Evolutionary conservation across 2,329 filamentous ascomycete species (phyloP).

Genomic region (Orbilia quercus): DNA sequence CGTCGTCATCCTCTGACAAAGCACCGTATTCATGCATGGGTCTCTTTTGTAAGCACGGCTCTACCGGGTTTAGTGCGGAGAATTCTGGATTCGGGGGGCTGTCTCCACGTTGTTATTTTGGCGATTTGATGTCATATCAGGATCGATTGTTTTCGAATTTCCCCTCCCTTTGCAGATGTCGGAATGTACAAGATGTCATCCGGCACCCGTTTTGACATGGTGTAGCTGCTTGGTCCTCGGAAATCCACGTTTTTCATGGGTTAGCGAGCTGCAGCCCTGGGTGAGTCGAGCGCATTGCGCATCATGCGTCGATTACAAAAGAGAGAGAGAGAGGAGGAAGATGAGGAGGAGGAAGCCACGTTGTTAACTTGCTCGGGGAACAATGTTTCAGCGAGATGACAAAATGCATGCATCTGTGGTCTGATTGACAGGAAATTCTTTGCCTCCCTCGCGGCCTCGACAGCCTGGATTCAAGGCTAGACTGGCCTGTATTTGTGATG

Average conservation of each 20-base stretch:
- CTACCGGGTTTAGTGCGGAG: slow-evolving; percentile 38
- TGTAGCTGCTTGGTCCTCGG: slow-evolving; percentile 34
- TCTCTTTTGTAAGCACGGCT: slow-evolving; percentile 41
- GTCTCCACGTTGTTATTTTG: too few species aligned
- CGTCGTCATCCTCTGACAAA: slow-evolving; percentile 47
- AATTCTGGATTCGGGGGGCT: slow-evolving; percentile 1
- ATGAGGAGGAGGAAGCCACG: slow-evolving; percentile 1
- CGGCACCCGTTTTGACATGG: slow-evolving; percentile 12
- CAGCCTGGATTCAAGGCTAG: too few species aligned
- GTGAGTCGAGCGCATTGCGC: slow-evolving; percentile 28
- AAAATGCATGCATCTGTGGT: slow-evolving; percentile 25
- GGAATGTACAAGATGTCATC: neutral
- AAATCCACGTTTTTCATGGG: slow-evolving; percentile 27
- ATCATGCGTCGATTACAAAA: slow-evolving; percentile 11
- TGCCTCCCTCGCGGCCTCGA: too few species aligned
- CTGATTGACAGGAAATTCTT: slow-evolving; percentile 1
- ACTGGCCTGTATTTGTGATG: too few species aligned
- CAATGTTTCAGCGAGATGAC: slow-evolving; percentile 20
- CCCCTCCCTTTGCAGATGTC: slow-evolving; percentile 2
- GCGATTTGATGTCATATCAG: slow-evolving; percentile 44
- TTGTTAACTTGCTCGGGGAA: neutral
- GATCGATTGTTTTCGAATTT: slow-evolving; percentile 32
- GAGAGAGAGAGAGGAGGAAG: too few species aligned
- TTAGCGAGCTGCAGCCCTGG: slow-evolving; percentile 43
- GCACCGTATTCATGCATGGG: slow-evolving; percentile 26